Base-by-base conservation (phyloP, 2,329 filamentous ascomycete genomes). In the Claviceps pusilla region DNA sequence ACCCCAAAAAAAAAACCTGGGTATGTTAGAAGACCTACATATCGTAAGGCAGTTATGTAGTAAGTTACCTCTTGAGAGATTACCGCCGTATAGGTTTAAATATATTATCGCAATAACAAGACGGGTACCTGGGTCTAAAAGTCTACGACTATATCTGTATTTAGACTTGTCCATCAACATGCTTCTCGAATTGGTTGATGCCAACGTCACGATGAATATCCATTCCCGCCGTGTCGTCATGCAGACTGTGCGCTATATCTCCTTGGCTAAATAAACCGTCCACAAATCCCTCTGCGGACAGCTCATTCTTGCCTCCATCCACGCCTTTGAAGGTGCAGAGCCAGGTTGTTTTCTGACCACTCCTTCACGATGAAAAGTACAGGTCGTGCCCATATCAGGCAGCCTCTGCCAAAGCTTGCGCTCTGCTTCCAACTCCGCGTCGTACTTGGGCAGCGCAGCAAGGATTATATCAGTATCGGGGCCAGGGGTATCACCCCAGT, bases 391-490 rank as follows among this genome's bases (percentile, higher is more conserved):
- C 24, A 59, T 60, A n/a, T 63, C 60, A 7, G 58, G 55, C 12
- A 61, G 48, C 53, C 50, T 64, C 2, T 4, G 42, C 59, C 58
- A 63, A 28, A 64, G 58, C 48, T 50, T 55, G 28, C 41, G 55
- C 48, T 66, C 62, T 29, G 62, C 62, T 3, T 5, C 46, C 29
- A 64, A 59, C 58, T 65, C 63, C 6, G 28, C 54, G 29, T 62
- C 58, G 29, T 65, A 65, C 47, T 55, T 46, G 39, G 59, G 59
- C 7, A 65, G 49, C 33, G 55, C 57, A n/a, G 47, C 28, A 33
- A 53, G 54, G 49, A 66, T 48, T 24, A 57, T 53, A 19, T 62
- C 57, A 14, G 59, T 58, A 16, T 60, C 46, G 4, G 11, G 35
- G 2, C 42, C 48, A 24, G 55, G 59, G 57, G 39, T 61, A 66